Evolutionary conservation across 1,139 yeast species (phyloP), one percentile per base, ranked within the genome.

Genomic region (Tardiomyces blankii): DNA sequence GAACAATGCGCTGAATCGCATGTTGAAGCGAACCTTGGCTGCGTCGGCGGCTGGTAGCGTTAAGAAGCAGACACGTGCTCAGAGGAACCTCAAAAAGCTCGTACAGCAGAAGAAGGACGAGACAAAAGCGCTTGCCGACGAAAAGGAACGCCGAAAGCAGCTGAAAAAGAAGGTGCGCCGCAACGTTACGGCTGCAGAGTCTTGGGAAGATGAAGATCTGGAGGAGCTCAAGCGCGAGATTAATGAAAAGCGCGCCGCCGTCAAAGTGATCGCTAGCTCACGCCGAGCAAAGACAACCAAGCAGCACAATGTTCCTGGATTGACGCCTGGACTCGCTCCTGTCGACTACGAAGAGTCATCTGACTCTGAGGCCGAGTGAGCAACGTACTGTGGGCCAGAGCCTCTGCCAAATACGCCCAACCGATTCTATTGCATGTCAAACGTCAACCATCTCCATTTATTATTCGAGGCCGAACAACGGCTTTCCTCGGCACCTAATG

Each of bases 281-380:
- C 18, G 21, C 19, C 13, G 39, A 18, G 19, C 23, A 30, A 42
- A 30, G 12, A 16, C n/a, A 19, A 21, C 13, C 12, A 28, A 16
- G 42, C 14, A 18, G 35, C 25, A 14, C 14, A 40, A 40, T 4
- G 19, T 25, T 50, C 48, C 48, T 8, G 58, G 58, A 1, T 47
- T 54, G 19, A 46, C 58, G 8, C 59, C 59, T 2, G 59, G 59
- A 5, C 50, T 55, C 21, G 59, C 59, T 1, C 59, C 59, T 3
- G 49, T 55, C 9, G 59, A 55, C 28, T 53, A 54, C 48, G 54
- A 54, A 9, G 35, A 30, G 16, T 30, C 35, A 11, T 30, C 35
- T 5, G 35, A 30, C 35, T 30, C 35, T 5, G 35, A 30, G 16
- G 35, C n/a, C 16, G 35, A 30, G 16, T 30, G 16, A 30, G 25